Conservation (phyloP, 805 yeast species). For the Nakazawaea wyomingensis region DNA sequence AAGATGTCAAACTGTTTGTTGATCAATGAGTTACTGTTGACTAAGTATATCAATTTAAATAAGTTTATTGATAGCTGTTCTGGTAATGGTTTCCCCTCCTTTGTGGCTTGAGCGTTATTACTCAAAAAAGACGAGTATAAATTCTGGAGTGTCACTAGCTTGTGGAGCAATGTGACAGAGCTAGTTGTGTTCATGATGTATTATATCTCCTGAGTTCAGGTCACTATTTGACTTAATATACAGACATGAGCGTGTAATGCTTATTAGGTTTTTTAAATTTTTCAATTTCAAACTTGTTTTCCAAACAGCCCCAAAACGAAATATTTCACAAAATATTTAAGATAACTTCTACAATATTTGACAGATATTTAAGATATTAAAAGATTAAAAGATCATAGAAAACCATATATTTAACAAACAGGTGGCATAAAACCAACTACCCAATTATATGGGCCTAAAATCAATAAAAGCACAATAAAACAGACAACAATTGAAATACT, state of each 20-base stretch:
- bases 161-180: conserved; percentile 27
- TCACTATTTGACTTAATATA: too few species aligned
- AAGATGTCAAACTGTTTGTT: conserved; percentile 29
- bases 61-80: conserved; percentile 30
- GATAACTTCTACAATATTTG: background rate
- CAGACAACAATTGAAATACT: conserved; percentile 1
- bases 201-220: too few species aligned
- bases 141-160: conserved; percentile 31
- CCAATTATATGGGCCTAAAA: conserved; percentile 75
- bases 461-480: conserved; percentile 25
- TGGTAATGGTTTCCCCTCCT: conserved; percentile 26
- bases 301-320: background rate
- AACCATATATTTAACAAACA: conserved; percentile 3
- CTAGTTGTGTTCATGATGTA: conserved; percentile 12
- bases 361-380: too few species aligned
- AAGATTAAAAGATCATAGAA: too few species aligned
- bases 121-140: conserved; percentile 26
- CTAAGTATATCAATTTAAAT: conserved; percentile 29
- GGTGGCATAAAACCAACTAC: conserved; percentile 34
- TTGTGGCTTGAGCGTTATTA: conserved; percentile 21
- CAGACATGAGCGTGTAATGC: too few species aligned
- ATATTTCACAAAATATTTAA: background rate
- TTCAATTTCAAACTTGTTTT: background rate
- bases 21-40: conserved; percentile 31
- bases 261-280: too few species aligned